Evolutionary conservation across 2,329 filamentous ascomycete genomes (phyloP), one percentile per base, ranked within the genome.

Genomic region (Corinectria fuckeliana): DNA sequence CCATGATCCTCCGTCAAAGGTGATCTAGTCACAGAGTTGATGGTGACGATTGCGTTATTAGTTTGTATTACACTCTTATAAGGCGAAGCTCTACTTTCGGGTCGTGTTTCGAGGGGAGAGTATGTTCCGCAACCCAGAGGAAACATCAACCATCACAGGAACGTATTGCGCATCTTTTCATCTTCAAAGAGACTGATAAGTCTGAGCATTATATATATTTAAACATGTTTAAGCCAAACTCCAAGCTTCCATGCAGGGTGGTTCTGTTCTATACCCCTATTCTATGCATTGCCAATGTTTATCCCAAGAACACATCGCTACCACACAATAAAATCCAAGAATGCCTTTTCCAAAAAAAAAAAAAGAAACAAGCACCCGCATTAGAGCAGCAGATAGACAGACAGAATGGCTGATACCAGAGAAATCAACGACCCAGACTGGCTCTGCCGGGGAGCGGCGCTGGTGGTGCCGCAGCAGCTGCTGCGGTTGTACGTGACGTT

Each of bases 401-500:
- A 63, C 42, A 70, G 20, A 14, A 71, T 58, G 5, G 53, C 61
- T 49, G 62, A 59, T 26, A 71, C 45, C 26, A 72, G 50, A 25
- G 50, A 55, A 25, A 66, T 61, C 63, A 65, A 54, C 26, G 65
- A 65, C 6, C 57, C 50, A 11, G 64, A 60, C 32, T 65, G 60
- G 13, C 58, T 64, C 9, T 38, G 70, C n/a, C 56, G 62, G 16
- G 54, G 50, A 23, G 76, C 61, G 73, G 73, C 61, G 72, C 70
- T 70, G 2, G 72, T 62, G 50, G 71, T 66, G 5, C 87, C 87
- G 65, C 88, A 90, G 70, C 86, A 89, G 20, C 76, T 66, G 28
- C 63, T 45, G 13, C 81, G 72, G 28, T 83, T 82, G 69, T 92
- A 93, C 0, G 85, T 89, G 55, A 93, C 89, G 59, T 89, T 88